Evolutionary conservation across 2,329 filamentous ascomycete genomes (phyloP), one percentile per base, ranked within the genome.

Genomic region (Cordyceps cateniannulata): DNA sequence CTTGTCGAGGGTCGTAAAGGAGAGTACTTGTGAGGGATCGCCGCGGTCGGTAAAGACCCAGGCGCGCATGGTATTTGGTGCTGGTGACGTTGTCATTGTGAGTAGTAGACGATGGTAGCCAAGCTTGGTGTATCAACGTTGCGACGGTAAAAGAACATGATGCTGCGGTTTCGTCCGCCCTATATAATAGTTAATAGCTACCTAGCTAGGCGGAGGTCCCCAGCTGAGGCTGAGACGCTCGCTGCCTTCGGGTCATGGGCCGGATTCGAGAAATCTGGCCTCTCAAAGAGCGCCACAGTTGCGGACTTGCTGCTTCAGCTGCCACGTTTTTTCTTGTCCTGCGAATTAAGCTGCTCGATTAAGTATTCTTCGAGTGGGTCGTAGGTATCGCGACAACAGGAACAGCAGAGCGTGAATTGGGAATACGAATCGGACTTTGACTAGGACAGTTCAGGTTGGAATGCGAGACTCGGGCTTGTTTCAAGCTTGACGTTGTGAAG

Each of bases 41-140:
- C 70, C 71, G 24, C 71, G 68, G 8, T 65, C n/a, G 14, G 68
- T 66, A 54, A 71, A 71, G 20, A 63, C 64, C 71, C 70, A 72
- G 16, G 69, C 66, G 60, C 67, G 62, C 12, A 64, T 69, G 18
- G 62, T 63, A 2, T 44, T 18, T 6, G 29, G 2, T 10, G 44
- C 3, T 45, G 9, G 66, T 20, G 52, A 52, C 51, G 29, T 18
- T 22, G 27, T 35, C n/a, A 9, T 3, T 47, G 12, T 24, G 18
- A 18, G 29, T 27, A 24, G 18, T 9, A 22, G n/a, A 5, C 1
- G 38, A n/a, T 16, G 38, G 10, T 7, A 3, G 16, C 2, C 14
- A 14, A n/a, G 38, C 18, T n/a, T n/a, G n/a, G n/a, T n/a, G n/a
- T n/a, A 40, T 44, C 8, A 44, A 9, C 22, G 42, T 14, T 5